A percentile compares a stretch with the other conserved stretches of the same genome.
Evolutionary conservation across 2,329 filamentous ascomycete genomes (phyloP).

Genomic region (Aspergillus ibericus): DNA sequence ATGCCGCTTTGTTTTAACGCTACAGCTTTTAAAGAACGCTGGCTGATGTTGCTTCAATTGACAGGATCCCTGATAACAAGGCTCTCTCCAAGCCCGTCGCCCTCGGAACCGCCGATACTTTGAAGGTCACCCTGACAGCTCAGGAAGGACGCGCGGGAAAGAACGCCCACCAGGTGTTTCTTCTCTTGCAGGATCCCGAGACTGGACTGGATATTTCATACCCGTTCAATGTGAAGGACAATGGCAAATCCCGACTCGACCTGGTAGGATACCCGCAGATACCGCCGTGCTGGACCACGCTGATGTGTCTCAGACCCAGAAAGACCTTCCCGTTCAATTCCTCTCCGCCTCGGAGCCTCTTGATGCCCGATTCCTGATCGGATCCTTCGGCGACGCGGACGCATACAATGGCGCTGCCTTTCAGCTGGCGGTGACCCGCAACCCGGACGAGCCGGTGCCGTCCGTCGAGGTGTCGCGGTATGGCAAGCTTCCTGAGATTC

Average conservation of each 20-base stretch:
- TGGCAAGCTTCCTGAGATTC: conserved; percentile 78
- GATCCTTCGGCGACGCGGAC: conserved; percentile 74
- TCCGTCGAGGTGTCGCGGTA: conserved; percentile 74
- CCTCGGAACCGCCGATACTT: conserved; percentile 67
- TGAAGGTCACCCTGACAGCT: conserved; percentile 80
- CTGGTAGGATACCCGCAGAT: conserved; percentile 68
- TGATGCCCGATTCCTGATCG: conserved; percentile 78
- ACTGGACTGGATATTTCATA: conserved; percentile 85
- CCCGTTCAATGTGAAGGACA: conserved; percentile 79
- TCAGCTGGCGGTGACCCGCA: conserved; percentile 65
- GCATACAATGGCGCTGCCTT: conserved; percentile 71
- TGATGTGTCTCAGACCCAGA: conserved; percentile 65
- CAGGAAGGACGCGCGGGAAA: conserved; percentile 76
- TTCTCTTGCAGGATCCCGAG: conserved; percentile 72
- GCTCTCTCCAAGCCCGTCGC: conserved; percentile 64
- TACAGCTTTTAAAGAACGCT: no score
- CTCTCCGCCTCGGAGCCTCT: conserved; percentile 67
- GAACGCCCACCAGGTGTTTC: conserved; percentile 90
- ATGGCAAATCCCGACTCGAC: conserved; percentile 80
- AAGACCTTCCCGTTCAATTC: conserved; percentile 84
- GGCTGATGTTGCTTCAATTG: neutral
- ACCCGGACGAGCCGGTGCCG: conserved; percentile 61
- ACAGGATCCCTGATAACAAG: conserved; percentile 60
- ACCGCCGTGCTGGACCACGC: no score
- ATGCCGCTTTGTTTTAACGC: neutral